Percentiles rank a stretch among this genome's conserved stretches.
Conservation (phyloP, 1,139 yeast species). For the Citeromyces hawaiiensis region DNA sequence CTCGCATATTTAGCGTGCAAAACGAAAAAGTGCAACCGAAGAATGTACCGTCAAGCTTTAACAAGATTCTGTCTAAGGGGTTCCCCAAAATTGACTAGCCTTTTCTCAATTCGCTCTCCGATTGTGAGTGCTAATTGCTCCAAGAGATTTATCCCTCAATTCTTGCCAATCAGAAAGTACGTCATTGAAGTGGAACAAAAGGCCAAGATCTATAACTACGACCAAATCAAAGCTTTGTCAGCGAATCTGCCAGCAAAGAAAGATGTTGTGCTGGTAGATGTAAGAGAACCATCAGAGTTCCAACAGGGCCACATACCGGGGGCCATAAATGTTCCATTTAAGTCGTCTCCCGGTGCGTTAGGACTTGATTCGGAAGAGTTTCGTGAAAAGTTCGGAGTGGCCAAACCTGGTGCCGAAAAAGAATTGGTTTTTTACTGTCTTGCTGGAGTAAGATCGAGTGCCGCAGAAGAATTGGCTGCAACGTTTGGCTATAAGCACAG, state of each 20-base stretch:
- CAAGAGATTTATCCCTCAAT: background rate
- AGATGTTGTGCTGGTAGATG: conserved; percentile 55
- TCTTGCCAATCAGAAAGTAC: background rate
- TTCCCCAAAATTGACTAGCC: background rate
- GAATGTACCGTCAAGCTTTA: background rate
- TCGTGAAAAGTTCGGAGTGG: conserved; percentile 65
- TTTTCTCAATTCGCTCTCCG: background rate
- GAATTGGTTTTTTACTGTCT: conserved; percentile 84
- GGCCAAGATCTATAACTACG: conserved; percentile 14
- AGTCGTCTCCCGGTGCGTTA: conserved; percentile 89
- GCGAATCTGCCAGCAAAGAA: conserved; percentile 6
- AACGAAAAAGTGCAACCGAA: background rate
- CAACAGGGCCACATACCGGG: conserved; percentile 64
- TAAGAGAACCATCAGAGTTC: conserved; percentile 82
- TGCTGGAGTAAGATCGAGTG: conserved; percentile 84
- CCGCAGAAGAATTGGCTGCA: conserved; percentile 84
- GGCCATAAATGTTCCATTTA: conserved; percentile 80
- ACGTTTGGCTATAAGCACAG: conserved; percentile 78
- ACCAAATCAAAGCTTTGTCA: conserved; percentile 12
- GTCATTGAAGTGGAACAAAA: conserved; percentile 12
- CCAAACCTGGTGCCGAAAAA: conserved; percentile 61
- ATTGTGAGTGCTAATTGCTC: background rate
- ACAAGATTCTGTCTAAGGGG: background rate
- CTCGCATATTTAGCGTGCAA: background rate
- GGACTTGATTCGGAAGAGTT: conserved; percentile 72